Conservation (phyloP, 257 asterid species). For the Catharanthus roseus region DNA sequence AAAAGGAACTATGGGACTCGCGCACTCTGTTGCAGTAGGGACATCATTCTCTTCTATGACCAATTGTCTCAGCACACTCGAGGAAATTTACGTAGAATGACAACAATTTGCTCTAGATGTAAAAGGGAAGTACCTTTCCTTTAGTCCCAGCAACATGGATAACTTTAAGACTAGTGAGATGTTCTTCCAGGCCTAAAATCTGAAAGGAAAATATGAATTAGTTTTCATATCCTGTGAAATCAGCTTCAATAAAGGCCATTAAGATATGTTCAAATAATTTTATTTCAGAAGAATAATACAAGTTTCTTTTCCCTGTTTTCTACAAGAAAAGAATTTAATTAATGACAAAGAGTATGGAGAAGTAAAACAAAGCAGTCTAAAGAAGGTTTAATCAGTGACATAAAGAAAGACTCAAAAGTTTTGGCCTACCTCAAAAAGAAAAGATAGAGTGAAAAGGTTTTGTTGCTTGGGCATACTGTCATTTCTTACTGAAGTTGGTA, state of each 20-base stretch:
- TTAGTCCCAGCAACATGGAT: constrained; percentile 92
- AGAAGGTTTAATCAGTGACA: not conserved
- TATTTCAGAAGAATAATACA: not conserved
- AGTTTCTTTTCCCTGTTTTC: not conserved
- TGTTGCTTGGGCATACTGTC: not conserved
- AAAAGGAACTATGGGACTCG: not conserved
- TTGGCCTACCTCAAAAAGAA: not conserved
- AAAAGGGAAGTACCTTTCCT: constrained; percentile 64
- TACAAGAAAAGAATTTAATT: not conserved
- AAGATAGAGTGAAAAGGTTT: not conserved
- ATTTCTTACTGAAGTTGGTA: not conserved
- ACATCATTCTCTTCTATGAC: not conserved
- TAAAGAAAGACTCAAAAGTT: not conserved
- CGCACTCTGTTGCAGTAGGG: not conserved
- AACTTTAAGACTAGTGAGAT: constrained; percentile 51
- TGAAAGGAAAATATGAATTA: constrained; percentile 28
- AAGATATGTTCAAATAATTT: not conserved
- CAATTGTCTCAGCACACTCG: not conserved
- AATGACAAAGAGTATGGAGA: not conserved
- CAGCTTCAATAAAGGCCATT: not conserved
- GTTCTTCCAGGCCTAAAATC: constrained; percentile 75
- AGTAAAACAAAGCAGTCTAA: not conserved
- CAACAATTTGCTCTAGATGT: not conserved
- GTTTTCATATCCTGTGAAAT: not conserved
- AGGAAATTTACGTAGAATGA: not conserved